phyloP scores from a whole-genome alignment of 108 stramenopile species.

The Nannochloropsis oceanica region DNA sequence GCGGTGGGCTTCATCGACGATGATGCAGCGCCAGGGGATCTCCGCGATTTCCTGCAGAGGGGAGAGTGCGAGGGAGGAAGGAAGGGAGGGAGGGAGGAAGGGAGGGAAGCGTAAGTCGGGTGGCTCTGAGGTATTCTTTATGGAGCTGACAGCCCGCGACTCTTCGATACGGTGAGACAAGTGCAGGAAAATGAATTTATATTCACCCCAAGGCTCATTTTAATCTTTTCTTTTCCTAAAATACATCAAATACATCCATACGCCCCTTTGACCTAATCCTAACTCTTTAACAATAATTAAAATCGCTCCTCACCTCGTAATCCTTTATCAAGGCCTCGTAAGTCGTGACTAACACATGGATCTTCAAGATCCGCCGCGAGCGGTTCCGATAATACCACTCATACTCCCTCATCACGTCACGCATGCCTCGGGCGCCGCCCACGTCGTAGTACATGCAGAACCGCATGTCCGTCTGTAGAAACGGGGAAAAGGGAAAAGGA shows the following conservation, averaged over 20 bases:
- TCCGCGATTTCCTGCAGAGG: slow-evolving; percentile 49
- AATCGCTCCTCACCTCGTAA: slow-evolving; percentile 2
- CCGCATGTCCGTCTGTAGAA: slow-evolving; percentile 90
- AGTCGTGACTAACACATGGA: slow-evolving; percentile 75
- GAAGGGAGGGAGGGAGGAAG: too few relatives aligned
- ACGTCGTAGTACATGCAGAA: slow-evolving; percentile 89
- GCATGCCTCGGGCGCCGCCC: slow-evolving; percentile 65
- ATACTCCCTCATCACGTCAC: slow-evolving; percentile 87
- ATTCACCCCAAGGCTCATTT: too few relatives aligned
- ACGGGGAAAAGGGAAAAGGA: background rate
- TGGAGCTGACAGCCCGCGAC: too few relatives aligned
- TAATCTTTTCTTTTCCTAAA: too few relatives aligned
- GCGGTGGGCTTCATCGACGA: slow-evolving; percentile 44
- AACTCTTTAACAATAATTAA: too few relatives aligned
- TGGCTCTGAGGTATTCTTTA: too few relatives aligned
- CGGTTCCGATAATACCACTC: slow-evolving; percentile 72
- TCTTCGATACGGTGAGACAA: too few relatives aligned
- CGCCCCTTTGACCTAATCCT: too few relatives aligned
- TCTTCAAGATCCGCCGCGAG: slow-evolving; percentile 24
- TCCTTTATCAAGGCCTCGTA: slow-evolving; percentile 82
- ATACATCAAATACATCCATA: too few relatives aligned
- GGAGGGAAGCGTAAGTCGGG: too few relatives aligned
- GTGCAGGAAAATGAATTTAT: too few relatives aligned
- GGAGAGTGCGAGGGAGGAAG: too few relatives aligned
- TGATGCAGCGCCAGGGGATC: slow-evolving; percentile 41